phyloP scores from a whole-genome alignment of 2,329 filamentous ascomycete species.

The Camillea tinctor region DNA sequence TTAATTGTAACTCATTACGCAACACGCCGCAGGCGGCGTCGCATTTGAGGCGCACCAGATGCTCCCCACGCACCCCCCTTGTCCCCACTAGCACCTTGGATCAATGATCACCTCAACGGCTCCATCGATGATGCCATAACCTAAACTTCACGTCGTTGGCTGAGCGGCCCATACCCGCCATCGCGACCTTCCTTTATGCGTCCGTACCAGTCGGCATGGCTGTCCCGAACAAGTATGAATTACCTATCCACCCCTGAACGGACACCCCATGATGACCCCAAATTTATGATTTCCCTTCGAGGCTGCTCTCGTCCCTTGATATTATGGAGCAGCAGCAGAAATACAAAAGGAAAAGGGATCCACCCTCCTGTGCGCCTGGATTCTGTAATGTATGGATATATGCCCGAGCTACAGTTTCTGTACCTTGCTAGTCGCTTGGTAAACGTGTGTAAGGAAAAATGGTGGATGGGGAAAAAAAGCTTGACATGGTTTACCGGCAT shows the following conservation, averaged over 20 bases:
- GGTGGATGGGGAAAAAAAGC: too few species aligned
- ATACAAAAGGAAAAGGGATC: not conserved
- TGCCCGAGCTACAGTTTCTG: not conserved
- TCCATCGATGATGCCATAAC: conserved; percentile 25
- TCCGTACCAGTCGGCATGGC: not conserved
- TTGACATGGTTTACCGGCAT: not conserved
- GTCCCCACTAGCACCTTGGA: not conserved
- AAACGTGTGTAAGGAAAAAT: not conserved
- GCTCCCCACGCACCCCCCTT: not conserved
- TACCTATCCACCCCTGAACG: not conserved
- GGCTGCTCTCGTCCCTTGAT: too few species aligned
- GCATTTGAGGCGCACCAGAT: not conserved
- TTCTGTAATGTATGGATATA: not conserved
- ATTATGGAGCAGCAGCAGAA: too few species aligned
- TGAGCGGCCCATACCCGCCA: not conserved
- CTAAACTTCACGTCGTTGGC: conserved; percentile 15
- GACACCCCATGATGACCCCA: too few species aligned
- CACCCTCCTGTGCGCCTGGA: not conserved
- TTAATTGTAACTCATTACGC: too few species aligned
- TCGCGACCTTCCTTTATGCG: not conserved
- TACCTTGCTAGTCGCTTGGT: not conserved
- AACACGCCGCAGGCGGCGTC: not conserved
- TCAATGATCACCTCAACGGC: conserved; percentile 21
- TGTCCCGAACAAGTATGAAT: conserved; percentile 1
- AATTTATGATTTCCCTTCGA: too few species aligned